Base-by-base conservation (phyloP, 2,329 filamentous ascomycete species). In the Pseudogymnoascus sp. region DNA sequence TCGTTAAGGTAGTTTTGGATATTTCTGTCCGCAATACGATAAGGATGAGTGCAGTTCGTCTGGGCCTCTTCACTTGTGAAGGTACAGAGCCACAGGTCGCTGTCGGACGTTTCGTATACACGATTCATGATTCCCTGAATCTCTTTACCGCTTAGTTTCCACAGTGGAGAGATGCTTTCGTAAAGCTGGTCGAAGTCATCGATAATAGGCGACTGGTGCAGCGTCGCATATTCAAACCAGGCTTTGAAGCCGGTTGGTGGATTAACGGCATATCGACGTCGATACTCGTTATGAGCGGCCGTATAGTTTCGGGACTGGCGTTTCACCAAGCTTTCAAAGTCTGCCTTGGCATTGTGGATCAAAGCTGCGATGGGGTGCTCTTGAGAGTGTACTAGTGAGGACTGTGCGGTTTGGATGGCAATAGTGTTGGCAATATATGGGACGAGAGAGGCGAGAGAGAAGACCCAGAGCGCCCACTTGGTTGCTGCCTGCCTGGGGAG, bases 251-350 rank as follows among this genome's bases (percentile, higher is more conserved):
- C 81, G 0, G 72, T 70, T 0, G 81, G 81, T 0, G 80, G 81
- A 0, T 77, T 72, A 1, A 75, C 67, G 0, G 64, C 65, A 62
- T 83, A 82, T 19, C 79, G 74, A 1, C 74, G 74, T 7, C 65
- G 71, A 61, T 83, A 84, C 65, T 82, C 78, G 38, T 78, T 76
- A 37, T 96, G 89, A 46, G 93, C 93, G 60, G 89, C 86, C 14
- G 80, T 77, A n/a, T 98, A 79, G 1, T 85, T 89, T 67, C 85
- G 87, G 5, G 93, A 96, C 75, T 93, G 90, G 16, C 81, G 78
- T 6, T 76, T 75, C 66, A 79, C 80, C 26, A 81, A 72, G 26
- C 78, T 75, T 63, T 85, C 78, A 64, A 89, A 84, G 4, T 84
- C 78, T 60, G 78, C 75, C 70, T 87, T 84, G 7, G 88, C 86